Evolutionary conservation across 192 early-diverging fungal genomes (phyloP).

Genomic region (Pilaira anomala): DNA sequence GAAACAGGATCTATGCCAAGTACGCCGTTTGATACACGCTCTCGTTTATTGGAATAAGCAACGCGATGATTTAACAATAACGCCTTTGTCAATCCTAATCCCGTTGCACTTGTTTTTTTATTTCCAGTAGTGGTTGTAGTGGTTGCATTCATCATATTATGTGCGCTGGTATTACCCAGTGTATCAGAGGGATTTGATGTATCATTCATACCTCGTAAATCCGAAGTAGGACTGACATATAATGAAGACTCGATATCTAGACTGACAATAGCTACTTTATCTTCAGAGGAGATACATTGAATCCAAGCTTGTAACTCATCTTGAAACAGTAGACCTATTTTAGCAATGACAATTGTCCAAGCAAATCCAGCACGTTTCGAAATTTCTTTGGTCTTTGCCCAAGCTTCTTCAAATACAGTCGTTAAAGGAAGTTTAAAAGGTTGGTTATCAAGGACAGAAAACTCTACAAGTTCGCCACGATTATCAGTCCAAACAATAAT

Average conservation of each 20-base stretch:
- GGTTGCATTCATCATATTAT: constrained; percentile 11
- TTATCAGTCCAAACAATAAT: constrained; percentile 51
- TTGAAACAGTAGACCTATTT: constrained; percentile 48
- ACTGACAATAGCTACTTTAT: constrained; percentile 30
- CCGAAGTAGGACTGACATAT: neutral
- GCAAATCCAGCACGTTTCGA: constrained; percentile 37
- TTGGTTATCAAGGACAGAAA: constrained; percentile 28
- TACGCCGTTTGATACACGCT: constrained; percentile 19
- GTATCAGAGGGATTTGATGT: neutral
- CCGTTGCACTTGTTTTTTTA: neutral
- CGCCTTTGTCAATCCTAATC: constrained; percentile 33
- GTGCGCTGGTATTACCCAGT: neutral
- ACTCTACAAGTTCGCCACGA: constrained; percentile 50
- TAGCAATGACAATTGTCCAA: constrained; percentile 50
- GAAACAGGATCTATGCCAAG: constrained; percentile 15
- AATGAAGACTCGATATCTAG: constrained; percentile 37
- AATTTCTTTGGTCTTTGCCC: constrained; percentile 40
- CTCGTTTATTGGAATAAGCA: constrained; percentile 39
- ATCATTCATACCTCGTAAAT: neutral
- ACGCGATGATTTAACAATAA: constrained; percentile 52
- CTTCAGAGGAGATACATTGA: constrained; percentile 16
- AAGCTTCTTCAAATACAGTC: constrained; percentile 41
- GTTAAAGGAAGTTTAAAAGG: neutral
- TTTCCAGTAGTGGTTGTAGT: neutral
- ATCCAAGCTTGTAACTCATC: constrained; percentile 41